Evolutionary conservation across 2,329 filamentous ascomycete species (phyloP), one percentile per base, ranked within the genome.

Genomic region (Capronia coronata): DNA sequence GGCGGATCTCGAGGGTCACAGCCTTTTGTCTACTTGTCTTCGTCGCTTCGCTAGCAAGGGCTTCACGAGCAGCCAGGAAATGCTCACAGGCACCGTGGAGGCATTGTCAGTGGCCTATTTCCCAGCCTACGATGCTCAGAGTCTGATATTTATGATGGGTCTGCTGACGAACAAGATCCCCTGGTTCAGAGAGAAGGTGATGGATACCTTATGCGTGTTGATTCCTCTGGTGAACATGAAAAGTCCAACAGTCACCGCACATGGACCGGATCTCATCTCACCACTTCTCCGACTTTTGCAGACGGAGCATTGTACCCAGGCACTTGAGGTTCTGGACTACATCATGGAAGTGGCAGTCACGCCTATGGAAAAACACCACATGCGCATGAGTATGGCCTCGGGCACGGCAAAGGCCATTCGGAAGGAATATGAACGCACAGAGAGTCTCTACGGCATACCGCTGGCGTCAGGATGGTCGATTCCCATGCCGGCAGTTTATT

Each of bases 341-440:
- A 93, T 97, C 60, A 94, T 96, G 79, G 87, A 86, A 22, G 91
- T 97, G 74, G 89, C 89, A 0, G 86, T 87, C 3, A 89, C 86
- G 25, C 86, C 91, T 1, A 88, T 95, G 77, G 93, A 97, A 67
- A 88, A 87, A 61, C 88, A 96, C 61, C 89, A 97, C 63, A 72
- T 98, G 51, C 82, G 93, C 32, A 98, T 98, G 94, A 97, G 91
- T 67, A 96, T 98, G 88, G 90, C 89, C 3, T 84, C 87, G 10
- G 83, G 86, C 1, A 88, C 89, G 2, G 93, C 89, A 0, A 85
- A 86, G 60, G 82, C 85, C 0, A 85, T 93, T 43, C 83, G 87
- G 42, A 97, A 96, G 65, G 90, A 97, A 68, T 97, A 95, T 61
- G 91, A 95, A 64, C 83, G 87, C 18, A 95, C 88, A 0, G 86